Evolutionary conservation across 257 asterid genomes (phyloP).

Genomic region (Ilex aquifolium): DNA sequence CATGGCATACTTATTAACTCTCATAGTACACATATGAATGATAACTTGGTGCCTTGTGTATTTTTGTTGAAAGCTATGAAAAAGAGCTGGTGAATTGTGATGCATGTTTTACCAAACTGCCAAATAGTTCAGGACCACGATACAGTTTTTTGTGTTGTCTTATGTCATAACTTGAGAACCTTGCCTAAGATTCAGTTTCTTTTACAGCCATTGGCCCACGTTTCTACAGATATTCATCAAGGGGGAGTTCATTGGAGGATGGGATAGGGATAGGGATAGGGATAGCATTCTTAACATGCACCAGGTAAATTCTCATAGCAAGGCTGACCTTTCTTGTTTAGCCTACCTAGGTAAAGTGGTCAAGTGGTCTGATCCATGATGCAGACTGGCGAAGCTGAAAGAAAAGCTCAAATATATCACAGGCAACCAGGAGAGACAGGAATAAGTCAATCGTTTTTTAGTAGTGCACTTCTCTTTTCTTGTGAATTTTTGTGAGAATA

Average conservation of each 20-base stretch:
- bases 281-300: conserved; percentile 88
- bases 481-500: too few relatives aligned
- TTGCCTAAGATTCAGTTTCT: too few relatives aligned
- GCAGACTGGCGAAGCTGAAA: conserved; percentile 77
- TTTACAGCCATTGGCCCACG: conserved; percentile 95
- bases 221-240: conserved; percentile 94
- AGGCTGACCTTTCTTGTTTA: not conserved
- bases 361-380: conserved; percentile 11
- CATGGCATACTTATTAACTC: too few relatives aligned
- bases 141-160: too few relatives aligned
- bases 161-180: too few relatives aligned
- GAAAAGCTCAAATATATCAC: conserved; percentile 45
- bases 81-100: too few relatives aligned
- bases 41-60: too few relatives aligned
- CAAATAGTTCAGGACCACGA: too few relatives aligned
- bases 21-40: too few relatives aligned
- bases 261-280: conserved; percentile 19
- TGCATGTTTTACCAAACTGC: too few relatives aligned
- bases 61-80: too few relatives aligned
- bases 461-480: too few relatives aligned
- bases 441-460: not conserved
- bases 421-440: conserved; percentile 24
- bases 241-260: conserved; percentile 94
- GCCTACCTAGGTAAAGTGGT: conserved; percentile 5
- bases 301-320: conserved; percentile 36